phyloP scores from a whole-genome alignment of 2,329 filamentous ascomycete genomes.

The Eurotiales sp. region DNA sequence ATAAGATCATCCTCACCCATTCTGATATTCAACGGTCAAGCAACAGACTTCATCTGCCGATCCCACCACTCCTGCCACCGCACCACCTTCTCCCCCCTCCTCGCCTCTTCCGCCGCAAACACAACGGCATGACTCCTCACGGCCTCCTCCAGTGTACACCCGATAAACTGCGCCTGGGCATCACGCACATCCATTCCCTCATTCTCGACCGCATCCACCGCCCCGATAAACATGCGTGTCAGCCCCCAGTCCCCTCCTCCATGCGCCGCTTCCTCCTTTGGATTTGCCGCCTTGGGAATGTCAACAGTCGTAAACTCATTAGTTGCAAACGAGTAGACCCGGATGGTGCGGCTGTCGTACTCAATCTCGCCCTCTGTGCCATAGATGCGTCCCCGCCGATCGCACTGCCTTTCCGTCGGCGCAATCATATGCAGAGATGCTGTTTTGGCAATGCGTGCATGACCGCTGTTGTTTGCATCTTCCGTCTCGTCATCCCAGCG shows the following conservation, averaged over 20 bases:
- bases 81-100: conserved; percentile 65
- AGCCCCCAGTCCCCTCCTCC: conserved; percentile 79
- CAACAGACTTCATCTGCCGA: conserved; percentile 40
- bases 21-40: not conserved
- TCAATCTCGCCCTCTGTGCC: conserved; percentile 81
- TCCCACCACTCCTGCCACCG: conserved; percentile 76
- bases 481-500: conserved; percentile 70
- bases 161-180: conserved; percentile 73
- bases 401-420: conserved; percentile 80
- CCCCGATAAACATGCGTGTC: conserved; percentile 75
- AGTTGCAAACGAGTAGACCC: conserved; percentile 67
- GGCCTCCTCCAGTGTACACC: conserved; percentile 80
- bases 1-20: too few species aligned
- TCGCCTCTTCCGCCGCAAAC: conserved; percentile 88
- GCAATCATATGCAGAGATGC: conserved; percentile 93
- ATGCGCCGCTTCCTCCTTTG: conserved; percentile 55
- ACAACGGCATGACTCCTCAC: conserved; percentile 89
- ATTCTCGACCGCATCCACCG: conserved; percentile 75
- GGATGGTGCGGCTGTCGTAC: conserved; percentile 76
- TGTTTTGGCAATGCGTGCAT: conserved; percentile 66
- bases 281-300: conserved; percentile 55
- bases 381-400: conserved; percentile 80
- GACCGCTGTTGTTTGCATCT: not conserved
- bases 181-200: conserved; percentile 60
- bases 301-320: conserved; percentile 52